These are phyloP conservation scores for Reticulascus tulasneorum DNA, from an alignment of 2,329 filamentous ascomycete genomes.

Conservation along the genomic window DNA sequence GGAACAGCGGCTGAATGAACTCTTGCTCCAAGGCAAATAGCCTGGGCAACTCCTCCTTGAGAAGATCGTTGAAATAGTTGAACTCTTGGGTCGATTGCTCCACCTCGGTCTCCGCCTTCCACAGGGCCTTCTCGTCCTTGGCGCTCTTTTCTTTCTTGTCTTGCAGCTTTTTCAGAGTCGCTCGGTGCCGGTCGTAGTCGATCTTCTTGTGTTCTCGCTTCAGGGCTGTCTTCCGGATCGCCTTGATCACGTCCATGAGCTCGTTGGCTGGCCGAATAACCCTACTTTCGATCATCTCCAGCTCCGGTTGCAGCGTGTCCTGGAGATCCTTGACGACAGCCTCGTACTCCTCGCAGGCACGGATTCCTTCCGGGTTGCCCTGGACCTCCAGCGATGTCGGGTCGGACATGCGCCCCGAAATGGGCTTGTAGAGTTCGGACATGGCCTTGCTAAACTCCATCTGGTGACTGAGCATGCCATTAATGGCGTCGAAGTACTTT, in stretches of 20 bases:
- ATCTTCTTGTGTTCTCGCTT: slow-evolving; percentile 98
- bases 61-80: slow-evolving; percentile 95
- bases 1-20: slow-evolving; percentile 95
- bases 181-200: slow-evolving; percentile 86
- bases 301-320: slow-evolving; percentile 80
- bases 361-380: slow-evolving; percentile 89
- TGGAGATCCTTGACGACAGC: slow-evolving; percentile 84
- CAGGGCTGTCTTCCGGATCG: slow-evolving; percentile 78
- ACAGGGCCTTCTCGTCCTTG: slow-evolving; percentile 96
- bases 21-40: slow-evolving; percentile 86
- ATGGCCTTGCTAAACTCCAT: slow-evolving; percentile 98
- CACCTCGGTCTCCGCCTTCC: slow-evolving; percentile 89
- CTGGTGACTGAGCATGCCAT: slow-evolving; percentile 95
- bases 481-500: slow-evolving; percentile 97
- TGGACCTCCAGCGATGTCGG: slow-evolving; percentile 77
- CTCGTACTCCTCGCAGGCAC: slow-evolving; percentile 95
- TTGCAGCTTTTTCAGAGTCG: slow-evolving; percentile 85
- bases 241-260: slow-evolving; percentile 90
- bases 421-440: slow-evolving; percentile 96
- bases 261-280: slow-evolving; percentile 92
- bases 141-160: slow-evolving; percentile 96
- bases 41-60: slow-evolving; percentile 93
- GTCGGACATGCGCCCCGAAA: slow-evolving; percentile 92
- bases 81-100: slow-evolving; percentile 92
- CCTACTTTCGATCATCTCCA: slow-evolving; percentile 94